phyloP scores from a whole-genome alignment of 495 filamentous ascomycete genomes.

The Aspergillus biplanus region DNA sequence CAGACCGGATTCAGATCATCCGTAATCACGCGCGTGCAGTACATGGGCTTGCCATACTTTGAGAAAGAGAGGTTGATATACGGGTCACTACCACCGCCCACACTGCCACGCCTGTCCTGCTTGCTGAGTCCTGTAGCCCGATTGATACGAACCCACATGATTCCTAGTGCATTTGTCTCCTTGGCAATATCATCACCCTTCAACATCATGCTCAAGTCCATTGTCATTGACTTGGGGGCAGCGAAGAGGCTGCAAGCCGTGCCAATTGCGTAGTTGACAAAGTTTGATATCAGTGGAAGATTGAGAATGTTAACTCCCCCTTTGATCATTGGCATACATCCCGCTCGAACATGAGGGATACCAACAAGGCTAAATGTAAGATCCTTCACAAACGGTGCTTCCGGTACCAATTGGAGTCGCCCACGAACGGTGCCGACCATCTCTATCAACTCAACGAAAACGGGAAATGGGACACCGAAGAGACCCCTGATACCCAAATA shows the following conservation, averaged over 20 bases:
- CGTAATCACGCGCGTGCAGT: slow-evolving; percentile 92
- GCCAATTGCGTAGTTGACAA: slow-evolving; percentile 94
- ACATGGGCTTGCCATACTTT: slow-evolving; percentile 97
- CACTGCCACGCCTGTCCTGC: slow-evolving; percentile 80
- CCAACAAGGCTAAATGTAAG: slow-evolving; percentile 94
- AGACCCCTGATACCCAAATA: slow-evolving; percentile 75
- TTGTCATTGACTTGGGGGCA: slow-evolving; percentile 92
- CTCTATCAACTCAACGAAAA: slow-evolving; percentile 84
- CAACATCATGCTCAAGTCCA: slow-evolving; percentile 88
- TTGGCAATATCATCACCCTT: slow-evolving; percentile 90
- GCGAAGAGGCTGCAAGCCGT: slow-evolving; percentile 88
- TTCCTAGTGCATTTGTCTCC: slow-evolving; percentile 79
- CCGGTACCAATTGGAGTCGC: slow-evolving; percentile 80
- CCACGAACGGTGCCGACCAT: slow-evolving; percentile 85
- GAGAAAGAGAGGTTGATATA: slow-evolving; percentile 78
- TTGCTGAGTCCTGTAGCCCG: slow-evolving; percentile 85
- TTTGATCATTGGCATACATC: slow-evolving; percentile 90
- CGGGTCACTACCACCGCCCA: slow-evolving; percentile 90
- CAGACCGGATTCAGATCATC: slow-evolving; percentile 94
- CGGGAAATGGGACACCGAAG: slow-evolving; percentile 87
- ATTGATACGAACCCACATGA: slow-evolving; percentile 91
- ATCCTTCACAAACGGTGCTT: slow-evolving; percentile 88
- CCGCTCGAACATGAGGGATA: slow-evolving; percentile 82
- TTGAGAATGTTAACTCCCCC: slow-evolving; percentile 91
- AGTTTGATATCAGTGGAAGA: slow-evolving; percentile 89